Evolutionary conservation across 331 rosid species (phyloP).

Genomic region (Dryas integrifolia): DNA sequence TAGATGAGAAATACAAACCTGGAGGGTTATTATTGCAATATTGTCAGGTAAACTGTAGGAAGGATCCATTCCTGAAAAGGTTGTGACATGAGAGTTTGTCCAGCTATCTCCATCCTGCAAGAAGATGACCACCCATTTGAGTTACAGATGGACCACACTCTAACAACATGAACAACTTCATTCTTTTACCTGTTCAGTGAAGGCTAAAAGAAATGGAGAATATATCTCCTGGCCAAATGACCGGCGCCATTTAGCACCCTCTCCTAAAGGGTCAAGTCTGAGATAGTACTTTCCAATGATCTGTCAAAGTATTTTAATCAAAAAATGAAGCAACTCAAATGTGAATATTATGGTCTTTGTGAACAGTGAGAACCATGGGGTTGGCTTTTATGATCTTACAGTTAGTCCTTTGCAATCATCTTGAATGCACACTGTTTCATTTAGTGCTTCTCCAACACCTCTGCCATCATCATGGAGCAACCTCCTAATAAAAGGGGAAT

Average conservation of each 20-base stretch:
- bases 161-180: neutral
- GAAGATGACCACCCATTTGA: constrained; percentile 4
- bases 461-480: constrained; percentile 53
- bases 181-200: constrained; percentile 50
- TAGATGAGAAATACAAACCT: constrained; percentile 44
- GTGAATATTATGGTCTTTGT: constrained; percentile 20
- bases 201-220: constrained; percentile 73
- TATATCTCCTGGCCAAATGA: constrained; percentile 72
- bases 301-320: constrained; percentile 36
- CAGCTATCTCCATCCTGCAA: constrained; percentile 53
- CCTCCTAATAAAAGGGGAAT: constrained; percentile 46
- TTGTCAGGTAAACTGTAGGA: constrained; percentile 69
- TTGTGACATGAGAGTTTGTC: constrained; percentile 53
- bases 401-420: constrained; percentile 60
- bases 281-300: constrained; percentile 67
- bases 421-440: constrained; percentile 60
- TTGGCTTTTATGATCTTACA: constrained; percentile 38
- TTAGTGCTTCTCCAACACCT: constrained; percentile 69
- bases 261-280: constrained; percentile 70
- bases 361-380: constrained; percentile 14
- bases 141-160: neutral
- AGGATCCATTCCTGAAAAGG: constrained; percentile 56
- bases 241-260: constrained; percentile 86
- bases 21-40: constrained; percentile 70
- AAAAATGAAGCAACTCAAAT: constrained; percentile 1